Conservation (phyloP, 2,329 filamentous ascomycete species). For the Sporothrix sp. region DNA sequence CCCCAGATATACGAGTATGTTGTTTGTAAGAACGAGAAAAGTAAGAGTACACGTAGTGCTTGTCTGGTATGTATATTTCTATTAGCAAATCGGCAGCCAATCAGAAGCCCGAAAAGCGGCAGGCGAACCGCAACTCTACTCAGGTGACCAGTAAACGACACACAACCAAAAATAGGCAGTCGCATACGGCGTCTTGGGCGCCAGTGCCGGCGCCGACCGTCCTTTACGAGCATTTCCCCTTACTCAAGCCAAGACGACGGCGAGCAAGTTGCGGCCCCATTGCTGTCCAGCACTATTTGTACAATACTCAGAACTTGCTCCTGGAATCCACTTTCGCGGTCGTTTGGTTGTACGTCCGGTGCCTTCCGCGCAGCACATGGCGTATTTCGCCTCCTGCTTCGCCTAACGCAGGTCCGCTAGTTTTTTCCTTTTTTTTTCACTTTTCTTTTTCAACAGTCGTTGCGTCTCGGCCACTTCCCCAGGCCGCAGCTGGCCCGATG, state of each 20-base stretch:
- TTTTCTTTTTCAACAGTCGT: not conserved
- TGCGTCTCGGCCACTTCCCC: conserved; percentile 11
- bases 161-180: not conserved
- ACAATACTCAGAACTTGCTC: too few relatives aligned
- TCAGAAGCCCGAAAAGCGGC: not conserved
- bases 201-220: too few relatives aligned
- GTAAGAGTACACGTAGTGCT: too few relatives aligned
- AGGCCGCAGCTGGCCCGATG: conserved; percentile 7
- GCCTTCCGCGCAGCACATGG: not conserved
- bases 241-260: conserved; percentile 8
- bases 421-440: not conserved
- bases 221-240: too few relatives aligned
- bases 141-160: conserved; percentile 9
- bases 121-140: conserved; percentile 6
- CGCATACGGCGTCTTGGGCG: not conserved
- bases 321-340: not conserved
- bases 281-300: too few relatives aligned
- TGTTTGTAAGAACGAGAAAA: not conserved
- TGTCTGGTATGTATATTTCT: too few relatives aligned
- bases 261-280: not conserved
- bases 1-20: not conserved
- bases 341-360: too few relatives aligned
- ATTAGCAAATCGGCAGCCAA: conserved; percentile 19
- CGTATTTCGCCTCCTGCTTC: conserved; percentile 10
- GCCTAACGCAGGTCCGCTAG: not conserved